Evolutionary conservation across 768 basidiomycete species (phyloP).

Genomic region (Inosperma sp.): DNA sequence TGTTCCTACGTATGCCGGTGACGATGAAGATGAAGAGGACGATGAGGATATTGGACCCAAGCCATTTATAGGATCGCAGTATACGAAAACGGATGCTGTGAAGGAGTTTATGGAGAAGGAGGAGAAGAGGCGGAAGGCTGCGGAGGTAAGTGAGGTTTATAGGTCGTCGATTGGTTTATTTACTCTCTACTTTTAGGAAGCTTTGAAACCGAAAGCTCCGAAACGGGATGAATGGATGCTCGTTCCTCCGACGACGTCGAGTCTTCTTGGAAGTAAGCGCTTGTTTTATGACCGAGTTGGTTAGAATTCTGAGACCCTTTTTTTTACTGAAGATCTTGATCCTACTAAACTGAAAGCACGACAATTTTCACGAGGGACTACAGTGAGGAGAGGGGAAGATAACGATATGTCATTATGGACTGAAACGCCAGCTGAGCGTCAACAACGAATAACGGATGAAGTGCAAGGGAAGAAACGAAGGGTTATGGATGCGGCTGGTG

Average conservation of each 20-base stretch:
- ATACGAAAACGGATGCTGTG: slow-evolving; percentile 58
- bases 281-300: not conserved
- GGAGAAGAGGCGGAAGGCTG: slow-evolving; percentile 63
- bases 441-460: slow-evolving; percentile 90
- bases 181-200: slow-evolving; percentile 47
- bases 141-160: no score
- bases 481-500: slow-evolving; percentile 50
- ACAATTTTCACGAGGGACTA: slow-evolving; percentile 67
- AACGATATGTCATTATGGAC: slow-evolving; percentile 83
- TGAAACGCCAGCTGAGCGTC: slow-evolving; percentile 91
- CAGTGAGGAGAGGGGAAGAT: slow-evolving; percentile 36
- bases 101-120: slow-evolving; percentile 83
- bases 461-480: slow-evolving; percentile 86
- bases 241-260: slow-evolving; percentile 80
- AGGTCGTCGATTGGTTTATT: slow-evolving; percentile 15
- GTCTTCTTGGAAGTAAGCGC: slow-evolving; percentile 69
- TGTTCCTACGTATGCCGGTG: slow-evolving; percentile 14
- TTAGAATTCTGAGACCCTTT: not conserved
- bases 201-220: slow-evolving; percentile 67
- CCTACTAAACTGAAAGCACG: slow-evolving; percentile 77
- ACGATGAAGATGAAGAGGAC: slow-evolving; percentile 41
- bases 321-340: slow-evolving; percentile 64
- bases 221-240: slow-evolving; percentile 99
- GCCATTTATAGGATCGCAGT: slow-evolving; percentile 52
- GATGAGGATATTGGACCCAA: slow-evolving; percentile 84